Evolutionary conservation across 139 green algal genomes (phyloP).

Genomic region (Chloropicon primus): DNA sequence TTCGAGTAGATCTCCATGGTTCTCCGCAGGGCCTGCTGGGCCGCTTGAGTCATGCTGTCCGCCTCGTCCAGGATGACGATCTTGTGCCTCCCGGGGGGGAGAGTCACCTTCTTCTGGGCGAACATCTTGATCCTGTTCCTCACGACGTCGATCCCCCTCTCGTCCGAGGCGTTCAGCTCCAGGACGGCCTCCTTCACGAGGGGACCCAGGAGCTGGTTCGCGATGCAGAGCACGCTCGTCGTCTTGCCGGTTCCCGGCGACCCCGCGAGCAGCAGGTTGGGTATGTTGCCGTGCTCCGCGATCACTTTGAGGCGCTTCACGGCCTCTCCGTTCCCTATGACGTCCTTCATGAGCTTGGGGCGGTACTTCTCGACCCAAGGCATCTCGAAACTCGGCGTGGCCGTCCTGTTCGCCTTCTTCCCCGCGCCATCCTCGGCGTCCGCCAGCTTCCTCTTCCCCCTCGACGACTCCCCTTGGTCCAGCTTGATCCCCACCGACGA

Average conservation of each 20-base stretch:
- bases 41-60: constrained; percentile 86
- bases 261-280: constrained; percentile 90
- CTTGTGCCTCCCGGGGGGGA: constrained; percentile 86
- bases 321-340: constrained; percentile 90
- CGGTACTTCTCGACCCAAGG: constrained; percentile 87
- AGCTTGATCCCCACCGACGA: background rate
- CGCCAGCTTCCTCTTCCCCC: background rate
- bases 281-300: constrained; percentile 88
- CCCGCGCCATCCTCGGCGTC: background rate
- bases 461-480: background rate
- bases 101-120: constrained; percentile 92
- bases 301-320: constrained; percentile 82
- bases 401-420: background rate
- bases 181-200: constrained; percentile 81
- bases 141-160: constrained; percentile 95
- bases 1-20: constrained; percentile 95
- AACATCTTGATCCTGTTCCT: constrained; percentile 99
- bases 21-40: constrained; percentile 92
- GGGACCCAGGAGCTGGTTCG: constrained; percentile 71
- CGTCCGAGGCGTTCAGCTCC: constrained; percentile 95
- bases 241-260: constrained; percentile 96
- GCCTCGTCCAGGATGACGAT: constrained; percentile 97
- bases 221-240: constrained; percentile 82
- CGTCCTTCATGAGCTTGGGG: constrained; percentile 65
- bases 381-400: background rate